These are phyloP conservation scores for Penicillium psychrosexuale DNA, from an alignment of 2,329 filamentous ascomycete species.

Conservation along the genomic window DNA sequence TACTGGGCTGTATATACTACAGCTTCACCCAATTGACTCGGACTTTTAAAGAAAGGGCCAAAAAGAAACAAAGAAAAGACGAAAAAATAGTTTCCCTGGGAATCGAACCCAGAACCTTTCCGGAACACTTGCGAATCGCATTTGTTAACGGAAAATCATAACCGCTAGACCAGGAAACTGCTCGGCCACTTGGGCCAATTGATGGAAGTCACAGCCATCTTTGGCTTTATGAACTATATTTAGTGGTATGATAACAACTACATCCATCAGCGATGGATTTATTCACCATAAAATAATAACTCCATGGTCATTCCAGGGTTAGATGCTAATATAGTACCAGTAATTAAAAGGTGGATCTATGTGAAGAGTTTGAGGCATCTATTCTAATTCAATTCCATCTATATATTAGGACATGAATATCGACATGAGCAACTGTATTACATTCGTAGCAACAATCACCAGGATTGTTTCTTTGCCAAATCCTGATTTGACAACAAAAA, in stretches of 20 bases:
- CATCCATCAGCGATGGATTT: not conserved
- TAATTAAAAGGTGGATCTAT: not conserved
- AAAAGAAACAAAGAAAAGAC: not conserved
- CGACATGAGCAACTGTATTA: not conserved
- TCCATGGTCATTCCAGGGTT: not conserved
- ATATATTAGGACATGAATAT: not conserved
- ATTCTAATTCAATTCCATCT: not conserved
- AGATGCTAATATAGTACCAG: no score
- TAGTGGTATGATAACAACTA: not conserved
- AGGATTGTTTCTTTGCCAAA: not conserved
- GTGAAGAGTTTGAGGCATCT: no score
- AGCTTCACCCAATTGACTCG: not conserved
- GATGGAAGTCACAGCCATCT: not conserved
- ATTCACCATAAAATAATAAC: no score
- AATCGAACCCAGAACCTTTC: conserved; percentile 14
- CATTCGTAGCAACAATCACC: not conserved
- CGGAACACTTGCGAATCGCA: conserved; percentile 3
- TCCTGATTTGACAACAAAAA: not conserved
- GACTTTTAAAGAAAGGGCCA: not conserved
- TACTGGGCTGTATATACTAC: not conserved
- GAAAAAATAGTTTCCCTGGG: conserved; percentile 11
- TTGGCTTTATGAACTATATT: not conserved
- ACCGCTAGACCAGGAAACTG: conserved; percentile 12
- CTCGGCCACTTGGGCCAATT: not conserved
- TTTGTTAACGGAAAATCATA: conserved; percentile 14